Conservation (phyloP, 257 asterid species). For the Solanum pennellii region DNA sequence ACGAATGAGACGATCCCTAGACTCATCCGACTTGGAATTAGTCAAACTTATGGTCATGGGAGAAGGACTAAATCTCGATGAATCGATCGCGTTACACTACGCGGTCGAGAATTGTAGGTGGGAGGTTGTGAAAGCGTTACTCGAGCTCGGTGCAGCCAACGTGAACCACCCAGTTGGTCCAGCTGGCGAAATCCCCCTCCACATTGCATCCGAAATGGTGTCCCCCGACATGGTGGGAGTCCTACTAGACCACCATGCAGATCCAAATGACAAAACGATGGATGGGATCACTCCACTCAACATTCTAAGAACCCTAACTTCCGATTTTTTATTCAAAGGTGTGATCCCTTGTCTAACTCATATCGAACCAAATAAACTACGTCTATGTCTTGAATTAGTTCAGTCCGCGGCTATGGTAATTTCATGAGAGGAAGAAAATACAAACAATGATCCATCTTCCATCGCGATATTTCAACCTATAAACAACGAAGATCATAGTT, state of each 20-base stretch:
- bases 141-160: slow-evolving; percentile 90
- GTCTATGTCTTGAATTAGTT: slow-evolving; percentile 82
- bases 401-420: slow-evolving; percentile 92
- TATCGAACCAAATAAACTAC: slow-evolving; percentile 72
- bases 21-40: slow-evolving; percentile 80
- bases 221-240: slow-evolving; percentile 97
- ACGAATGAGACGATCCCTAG: slow-evolving; percentile 85
- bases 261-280: slow-evolving; percentile 62
- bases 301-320: slow-evolving; percentile 82
- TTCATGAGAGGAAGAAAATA: slow-evolving; percentile 69
- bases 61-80: slow-evolving; percentile 85
- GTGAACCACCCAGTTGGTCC: slow-evolving; percentile 84
- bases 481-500: slow-evolving; percentile 25
- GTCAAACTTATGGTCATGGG: slow-evolving; percentile 99
- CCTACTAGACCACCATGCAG: slow-evolving; percentile 91
- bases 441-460: slow-evolving; percentile 10
- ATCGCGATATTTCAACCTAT: slow-evolving; percentile 35
- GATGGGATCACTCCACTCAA: slow-evolving; percentile 81
- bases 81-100: slow-evolving; percentile 68
- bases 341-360: slow-evolving; percentile 74
- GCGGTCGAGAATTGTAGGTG: slow-evolving; percentile 80
- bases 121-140: slow-evolving; percentile 75
- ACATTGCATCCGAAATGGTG: slow-evolving; percentile 84
- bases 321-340: slow-evolving; percentile 80
- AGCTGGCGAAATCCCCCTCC: slow-evolving; percentile 71